Percentiles rank a stretch among this genome's conserved stretches.
phyloP scores from a whole-genome alignment of 1,139 yeast genomes.

The Hansenula lynferdii region DNA sequence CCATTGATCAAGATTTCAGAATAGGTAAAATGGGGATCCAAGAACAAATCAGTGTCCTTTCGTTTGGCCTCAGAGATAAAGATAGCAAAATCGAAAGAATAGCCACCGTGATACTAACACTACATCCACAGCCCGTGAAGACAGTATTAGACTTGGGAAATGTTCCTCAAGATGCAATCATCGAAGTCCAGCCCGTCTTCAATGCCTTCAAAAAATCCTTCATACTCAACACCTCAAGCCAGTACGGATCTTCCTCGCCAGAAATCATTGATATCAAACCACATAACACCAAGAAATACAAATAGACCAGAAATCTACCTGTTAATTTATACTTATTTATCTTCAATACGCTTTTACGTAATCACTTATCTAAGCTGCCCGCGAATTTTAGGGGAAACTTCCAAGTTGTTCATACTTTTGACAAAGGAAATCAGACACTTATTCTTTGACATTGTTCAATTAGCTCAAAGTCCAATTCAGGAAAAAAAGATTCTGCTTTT shows the following conservation, averaged over 20 bases:
- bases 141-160: constrained; percentile 14
- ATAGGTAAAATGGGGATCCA: constrained; percentile 11
- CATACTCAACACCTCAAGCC: constrained; percentile 23
- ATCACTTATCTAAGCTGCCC: not conserved
- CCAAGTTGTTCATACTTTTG: not conserved
- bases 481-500: too few species aligned
- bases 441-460: too few species aligned
- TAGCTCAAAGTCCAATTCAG: too few species aligned
- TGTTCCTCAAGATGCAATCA: constrained; percentile 21
- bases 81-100: constrained; percentile 20
- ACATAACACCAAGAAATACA: constrained; percentile 15
- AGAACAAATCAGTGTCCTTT: constrained; percentile 23
- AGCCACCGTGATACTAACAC: constrained; percentile 18
- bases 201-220: constrained; percentile 17
- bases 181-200: constrained; percentile 27
- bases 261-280: constrained; percentile 27
- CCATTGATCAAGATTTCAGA: constrained; percentile 26
- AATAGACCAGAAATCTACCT: not conserved
- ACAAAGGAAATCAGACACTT: not conserved
- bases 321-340: not conserved
- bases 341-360: not conserved
- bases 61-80: constrained; percentile 26
- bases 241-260: constrained; percentile 10
- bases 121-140: constrained; percentile 13
- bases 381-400: constrained; percentile 1